phyloP scores from a whole-genome alignment of 345 rosid genomes.

The Atalantia buxifolia region DNA sequence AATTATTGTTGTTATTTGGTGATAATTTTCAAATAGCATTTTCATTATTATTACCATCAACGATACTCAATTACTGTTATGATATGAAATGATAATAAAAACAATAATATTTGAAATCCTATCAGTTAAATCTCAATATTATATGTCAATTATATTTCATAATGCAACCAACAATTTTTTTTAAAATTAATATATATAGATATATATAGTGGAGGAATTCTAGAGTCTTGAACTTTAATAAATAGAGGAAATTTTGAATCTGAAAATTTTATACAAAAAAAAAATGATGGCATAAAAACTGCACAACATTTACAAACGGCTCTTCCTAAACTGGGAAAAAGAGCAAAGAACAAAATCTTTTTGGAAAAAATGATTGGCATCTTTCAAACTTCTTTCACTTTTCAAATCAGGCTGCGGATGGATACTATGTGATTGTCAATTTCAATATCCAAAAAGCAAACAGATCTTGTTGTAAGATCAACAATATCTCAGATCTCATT shows the following conservation, averaged over 20 bases:
- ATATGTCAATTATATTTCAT: no score
- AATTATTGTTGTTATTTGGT: no score
- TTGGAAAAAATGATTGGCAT: background rate
- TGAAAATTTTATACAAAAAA: background rate
- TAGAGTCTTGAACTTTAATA: background rate
- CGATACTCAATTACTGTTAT: no score
- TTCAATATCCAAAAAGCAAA: background rate
- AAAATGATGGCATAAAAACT: background rate
- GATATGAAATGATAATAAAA: no score
- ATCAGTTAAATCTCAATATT: no score
- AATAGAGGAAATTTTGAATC: background rate
- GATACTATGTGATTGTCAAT: background rate
- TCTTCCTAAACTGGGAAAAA: background rate
- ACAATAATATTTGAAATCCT: no score
- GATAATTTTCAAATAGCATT: no score
- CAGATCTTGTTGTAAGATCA: background rate
- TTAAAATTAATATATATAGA: no score
- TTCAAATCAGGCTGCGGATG: background rate
- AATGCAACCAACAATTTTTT: no score
- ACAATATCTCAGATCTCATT: background rate
- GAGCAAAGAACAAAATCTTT: background rate
- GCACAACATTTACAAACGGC: constrained; percentile 1
- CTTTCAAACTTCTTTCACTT: background rate
- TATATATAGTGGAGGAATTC: no score
- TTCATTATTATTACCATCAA: no score